These are phyloP conservation scores for Penicillium waksmanii DNA, from an alignment of 495 filamentous ascomycete species.

Conservation along the genomic window DNA sequence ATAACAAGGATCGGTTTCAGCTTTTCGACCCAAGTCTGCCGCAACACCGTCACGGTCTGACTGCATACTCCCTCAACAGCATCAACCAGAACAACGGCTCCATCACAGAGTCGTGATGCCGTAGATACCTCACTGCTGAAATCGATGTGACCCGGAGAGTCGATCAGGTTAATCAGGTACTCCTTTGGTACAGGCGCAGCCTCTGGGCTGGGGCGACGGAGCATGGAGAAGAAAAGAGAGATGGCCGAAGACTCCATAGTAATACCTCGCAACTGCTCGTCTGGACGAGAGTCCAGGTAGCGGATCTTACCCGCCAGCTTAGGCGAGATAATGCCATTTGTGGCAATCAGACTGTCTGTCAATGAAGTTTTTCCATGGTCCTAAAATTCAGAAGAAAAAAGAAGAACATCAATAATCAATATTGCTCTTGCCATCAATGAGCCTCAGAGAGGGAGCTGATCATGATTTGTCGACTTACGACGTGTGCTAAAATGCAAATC, in stretches of 20 bases:
- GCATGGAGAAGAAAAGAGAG: constrained; percentile 92
- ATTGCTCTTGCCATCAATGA: neutral
- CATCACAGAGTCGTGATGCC: constrained; percentile 91
- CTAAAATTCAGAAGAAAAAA: constrained; percentile 29
- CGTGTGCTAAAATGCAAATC: constrained; percentile 98
- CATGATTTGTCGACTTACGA: constrained; percentile 61
- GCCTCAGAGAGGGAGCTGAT: no score
- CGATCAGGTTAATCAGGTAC: constrained; percentile 96
- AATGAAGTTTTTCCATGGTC: constrained; percentile 99
- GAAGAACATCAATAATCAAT: neutral
- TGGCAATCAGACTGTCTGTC: constrained; percentile 93
- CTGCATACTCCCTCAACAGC: constrained; percentile 98
- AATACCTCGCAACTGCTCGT: constrained; percentile 96
- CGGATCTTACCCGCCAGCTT: constrained; percentile 97
- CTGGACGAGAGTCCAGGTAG: constrained; percentile 93
- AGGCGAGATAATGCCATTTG: constrained; percentile 98
- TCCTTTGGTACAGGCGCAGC: constrained; percentile 73
- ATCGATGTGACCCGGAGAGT: constrained; percentile 97
- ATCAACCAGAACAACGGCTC: constrained; percentile 94
- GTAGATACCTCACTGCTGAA: constrained; percentile 99
- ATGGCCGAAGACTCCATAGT: constrained; percentile 99
- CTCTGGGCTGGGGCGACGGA: constrained; percentile 69
- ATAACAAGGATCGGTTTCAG: constrained; percentile 93
- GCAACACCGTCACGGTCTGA: constrained; percentile 94
- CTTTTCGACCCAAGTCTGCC: constrained; percentile 95